phyloP scores from a whole-genome alignment of 805 yeast species.

The Saturnispora zaruensis region DNA sequence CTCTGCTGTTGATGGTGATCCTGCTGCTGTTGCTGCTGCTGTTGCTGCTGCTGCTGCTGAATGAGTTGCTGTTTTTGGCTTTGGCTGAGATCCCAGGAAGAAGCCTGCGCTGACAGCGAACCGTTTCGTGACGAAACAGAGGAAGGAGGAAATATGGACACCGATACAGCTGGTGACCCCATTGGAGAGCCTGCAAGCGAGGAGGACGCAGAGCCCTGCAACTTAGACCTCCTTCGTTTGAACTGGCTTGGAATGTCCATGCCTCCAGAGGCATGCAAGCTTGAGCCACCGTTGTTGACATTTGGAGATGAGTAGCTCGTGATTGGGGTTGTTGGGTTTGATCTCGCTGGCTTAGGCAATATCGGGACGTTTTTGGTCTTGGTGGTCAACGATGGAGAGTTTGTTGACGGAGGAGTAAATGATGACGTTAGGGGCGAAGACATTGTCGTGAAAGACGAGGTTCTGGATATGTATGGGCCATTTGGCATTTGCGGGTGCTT shows the following conservation, averaged over 20 bases:
- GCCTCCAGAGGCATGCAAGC: not conserved
- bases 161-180: conserved; percentile 10
- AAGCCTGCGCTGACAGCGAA: conserved; percentile 20
- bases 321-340: conserved; percentile 20
- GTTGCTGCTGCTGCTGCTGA: not conserved
- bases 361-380: conserved; percentile 27
- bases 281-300: not conserved
- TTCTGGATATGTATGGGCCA: not conserved
- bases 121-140: conserved; percentile 22
- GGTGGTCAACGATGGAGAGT: conserved; percentile 8
- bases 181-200: conserved; percentile 18
- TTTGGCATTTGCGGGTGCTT: conserved; percentile 8
- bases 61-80: not conserved
- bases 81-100: conserved; percentile 9
- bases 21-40: not conserved
- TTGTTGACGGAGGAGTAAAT: conserved; percentile 6
- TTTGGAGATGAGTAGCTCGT: conserved; percentile 11
- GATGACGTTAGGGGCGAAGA: conserved; percentile 5
- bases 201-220: conserved; percentile 12
- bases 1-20: not conserved
- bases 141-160: conserved; percentile 11
- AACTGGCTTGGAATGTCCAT: conserved; percentile 16
- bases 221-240: conserved; percentile 27
- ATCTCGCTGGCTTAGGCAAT: conserved; percentile 26
- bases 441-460: conserved; percentile 4